These are phyloP conservation scores for Fusarium globosum DNA, from an alignment of 2,329 filamentous ascomycete species.

Conservation along the genomic window DNA sequence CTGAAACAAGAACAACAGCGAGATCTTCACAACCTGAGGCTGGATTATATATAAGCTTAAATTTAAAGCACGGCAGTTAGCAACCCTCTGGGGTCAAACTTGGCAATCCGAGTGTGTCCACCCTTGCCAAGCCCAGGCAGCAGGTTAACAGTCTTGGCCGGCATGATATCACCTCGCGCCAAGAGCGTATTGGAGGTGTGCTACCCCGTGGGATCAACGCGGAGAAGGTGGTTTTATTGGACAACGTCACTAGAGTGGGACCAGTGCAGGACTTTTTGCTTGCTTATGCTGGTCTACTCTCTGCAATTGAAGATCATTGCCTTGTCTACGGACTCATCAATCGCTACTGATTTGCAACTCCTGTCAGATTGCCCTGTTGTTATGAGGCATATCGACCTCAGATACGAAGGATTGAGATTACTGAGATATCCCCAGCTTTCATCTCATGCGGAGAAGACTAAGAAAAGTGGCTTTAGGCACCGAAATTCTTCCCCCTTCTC, in stretches of 20 bases:
- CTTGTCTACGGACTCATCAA: neutral
- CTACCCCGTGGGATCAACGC: conserved; percentile 26
- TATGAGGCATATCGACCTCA: neutral
- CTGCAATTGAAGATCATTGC: neutral
- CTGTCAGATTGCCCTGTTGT: too few species aligned
- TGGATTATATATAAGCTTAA: conserved; percentile 32
- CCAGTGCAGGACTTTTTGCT: neutral
- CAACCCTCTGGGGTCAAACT: conserved; percentile 20
- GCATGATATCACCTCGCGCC: conserved; percentile 17
- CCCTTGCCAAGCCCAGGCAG: conserved; percentile 29
- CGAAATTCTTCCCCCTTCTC: conserved; percentile 6
- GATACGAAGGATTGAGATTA: neutral
- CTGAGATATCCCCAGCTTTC: neutral
- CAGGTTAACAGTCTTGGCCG: conserved; percentile 30
- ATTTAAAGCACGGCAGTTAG: conserved; percentile 17
- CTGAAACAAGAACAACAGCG: neutral
- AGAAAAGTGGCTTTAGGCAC: conserved; percentile 13
- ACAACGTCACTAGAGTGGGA: rapidly evolving
- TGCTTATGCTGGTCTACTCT: neutral
- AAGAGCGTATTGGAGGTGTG: conserved; percentile 8
- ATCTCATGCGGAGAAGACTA: neutral
- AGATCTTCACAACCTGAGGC: neutral
- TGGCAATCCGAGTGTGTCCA: conserved; percentile 19
- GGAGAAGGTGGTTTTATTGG: conserved; percentile 17
- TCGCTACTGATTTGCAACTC: rapidly evolving